Base-by-base conservation (phyloP, 164 flowering plant species). In the Magnolia changhungtana region DNA sequence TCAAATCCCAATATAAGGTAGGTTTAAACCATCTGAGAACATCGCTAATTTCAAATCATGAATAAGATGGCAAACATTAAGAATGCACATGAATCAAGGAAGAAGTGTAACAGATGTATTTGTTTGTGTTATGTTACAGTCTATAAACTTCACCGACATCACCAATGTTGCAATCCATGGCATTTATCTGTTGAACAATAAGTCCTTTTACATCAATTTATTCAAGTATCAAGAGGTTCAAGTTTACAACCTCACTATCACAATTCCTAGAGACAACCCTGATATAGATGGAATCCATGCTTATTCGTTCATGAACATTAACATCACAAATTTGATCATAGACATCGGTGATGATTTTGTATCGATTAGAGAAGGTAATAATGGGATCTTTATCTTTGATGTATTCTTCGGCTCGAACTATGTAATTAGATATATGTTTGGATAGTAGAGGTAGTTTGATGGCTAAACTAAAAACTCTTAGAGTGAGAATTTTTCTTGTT, bases 391-490 rank as follows among this genome's bases (percentile, higher is more conserved):
- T 31, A 19, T 87, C 80, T 71, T 75, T 58, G 72, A 74, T 14
- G 81, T 85, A 3, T 37, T 29, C 6, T 88, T 90, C n/a, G 89
- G 87, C n/a, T 88, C 91, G 3, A 90, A 90, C 21, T 88, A 84
- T 76, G 91, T 90, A 58, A 79, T 88, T 27, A 88, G 91, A 89
- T 88, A 80, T 31, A 1, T 37, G 37, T 19, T 67, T 4, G 2
- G 29, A 27, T 27, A 27, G 2, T 27, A 27, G 29, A 27, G 29
- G 2, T 27, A 27, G 29, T 27, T 27, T 27, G 29, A 27, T 27
- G 29, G 29, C 29, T 27, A 27, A 27, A 27, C 2, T 27, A 27
- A 27, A 27, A 27, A 27, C 2, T 27, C 1, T 27, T 27, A 27
- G 29, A 27, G 29, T 27, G 2, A 8, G 59, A 8, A 8, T 8